Percentiles rank a stretch among this genome's conserved stretches.
Evolutionary conservation across 495 filamentous ascomycete genomes (phyloP).

Genomic region (Tuber brumale): DNA sequence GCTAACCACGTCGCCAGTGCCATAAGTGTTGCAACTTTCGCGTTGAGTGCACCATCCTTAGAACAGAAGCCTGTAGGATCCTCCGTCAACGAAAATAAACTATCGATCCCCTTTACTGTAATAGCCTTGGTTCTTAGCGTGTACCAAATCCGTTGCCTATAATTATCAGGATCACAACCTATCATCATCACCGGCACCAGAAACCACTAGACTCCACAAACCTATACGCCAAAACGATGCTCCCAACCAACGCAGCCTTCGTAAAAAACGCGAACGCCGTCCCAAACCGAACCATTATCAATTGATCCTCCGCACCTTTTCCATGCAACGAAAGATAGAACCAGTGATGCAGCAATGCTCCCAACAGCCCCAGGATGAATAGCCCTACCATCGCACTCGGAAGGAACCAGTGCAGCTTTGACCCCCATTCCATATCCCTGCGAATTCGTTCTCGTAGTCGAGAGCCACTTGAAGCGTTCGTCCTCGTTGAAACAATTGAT

Average conservation of each 20-base stretch:
- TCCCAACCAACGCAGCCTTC: conserved; percentile 45
- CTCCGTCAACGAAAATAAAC: conserved; percentile 34
- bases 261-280: conserved; percentile 46
- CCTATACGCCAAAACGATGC: conserved; percentile 42
- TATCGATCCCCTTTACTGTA: conserved; percentile 41
- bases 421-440: conserved; percentile 38
- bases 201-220: conserved; percentile 5
- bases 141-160: conserved; percentile 42
- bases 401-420: conserved; percentile 43
- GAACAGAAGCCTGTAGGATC: conserved; percentile 33
- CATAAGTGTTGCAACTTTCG: conserved; percentile 41
- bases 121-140: conserved; percentile 40
- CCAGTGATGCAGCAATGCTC: conserved; percentile 44
- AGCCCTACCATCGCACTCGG: conserved; percentile 41
- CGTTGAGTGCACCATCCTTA: conserved; percentile 29
- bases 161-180: conserved; percentile 14
- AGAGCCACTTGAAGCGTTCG: neutral
- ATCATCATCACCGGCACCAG: neutral
- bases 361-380: conserved; percentile 42
- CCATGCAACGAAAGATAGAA: conserved; percentile 44
- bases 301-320: conserved; percentile 40
- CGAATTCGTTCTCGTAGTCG: neutral
- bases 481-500: neutral
- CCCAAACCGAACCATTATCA: conserved; percentile 43
- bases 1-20: conserved; percentile 36